Evolutionary conservation across 2,329 filamentous ascomycete species (phyloP).

Genomic region (Cordyceps fumosorosea): DNA sequence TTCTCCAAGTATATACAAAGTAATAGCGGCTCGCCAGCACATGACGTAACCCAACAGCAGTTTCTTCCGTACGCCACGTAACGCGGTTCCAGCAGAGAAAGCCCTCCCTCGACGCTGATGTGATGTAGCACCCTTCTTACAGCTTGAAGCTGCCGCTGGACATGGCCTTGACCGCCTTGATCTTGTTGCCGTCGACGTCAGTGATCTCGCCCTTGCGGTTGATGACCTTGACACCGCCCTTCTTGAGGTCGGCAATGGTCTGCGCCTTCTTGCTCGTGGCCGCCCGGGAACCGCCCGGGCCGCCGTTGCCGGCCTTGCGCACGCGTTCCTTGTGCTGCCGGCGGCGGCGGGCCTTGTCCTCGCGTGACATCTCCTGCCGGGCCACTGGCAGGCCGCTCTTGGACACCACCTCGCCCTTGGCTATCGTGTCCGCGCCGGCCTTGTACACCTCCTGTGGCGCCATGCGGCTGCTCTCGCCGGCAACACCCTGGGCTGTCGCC

Average conservation of each 20-base stretch:
- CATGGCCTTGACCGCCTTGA: conserved; percentile 44
- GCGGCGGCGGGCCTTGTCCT: conserved; percentile 72
- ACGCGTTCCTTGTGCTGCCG: conserved; percentile 81
- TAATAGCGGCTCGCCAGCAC: not conserved
- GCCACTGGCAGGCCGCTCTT: conserved; percentile 74
- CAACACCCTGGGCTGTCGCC: conserved; percentile 67
- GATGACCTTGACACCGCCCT: conserved; percentile 86
- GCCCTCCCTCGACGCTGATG: not conserved
- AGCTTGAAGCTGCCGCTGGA: conserved; percentile 57
- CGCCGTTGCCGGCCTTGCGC: conserved; percentile 55
- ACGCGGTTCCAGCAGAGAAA: not conserved
- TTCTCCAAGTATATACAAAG: not conserved
- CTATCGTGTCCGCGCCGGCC: conserved; percentile 58
- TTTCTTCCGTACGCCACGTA: not conserved
- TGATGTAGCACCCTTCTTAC: conserved; percentile 23
- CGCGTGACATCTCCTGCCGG: conserved; percentile 78
- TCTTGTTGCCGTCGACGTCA: conserved; percentile 76
- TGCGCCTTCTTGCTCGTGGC: conserved; percentile 31
- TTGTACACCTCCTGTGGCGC: conserved; percentile 93
- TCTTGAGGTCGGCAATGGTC: conserved; percentile 64
- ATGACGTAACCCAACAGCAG: not conserved
- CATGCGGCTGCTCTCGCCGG: conserved; percentile 63
- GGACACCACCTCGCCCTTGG: conserved; percentile 65
- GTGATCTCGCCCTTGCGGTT: conserved; percentile 81
- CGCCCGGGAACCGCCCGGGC: conserved; percentile 20